Base-by-base conservation (phyloP, 2,329 filamentous ascomycete genomes). In the Nothophoma quercina region DNA sequence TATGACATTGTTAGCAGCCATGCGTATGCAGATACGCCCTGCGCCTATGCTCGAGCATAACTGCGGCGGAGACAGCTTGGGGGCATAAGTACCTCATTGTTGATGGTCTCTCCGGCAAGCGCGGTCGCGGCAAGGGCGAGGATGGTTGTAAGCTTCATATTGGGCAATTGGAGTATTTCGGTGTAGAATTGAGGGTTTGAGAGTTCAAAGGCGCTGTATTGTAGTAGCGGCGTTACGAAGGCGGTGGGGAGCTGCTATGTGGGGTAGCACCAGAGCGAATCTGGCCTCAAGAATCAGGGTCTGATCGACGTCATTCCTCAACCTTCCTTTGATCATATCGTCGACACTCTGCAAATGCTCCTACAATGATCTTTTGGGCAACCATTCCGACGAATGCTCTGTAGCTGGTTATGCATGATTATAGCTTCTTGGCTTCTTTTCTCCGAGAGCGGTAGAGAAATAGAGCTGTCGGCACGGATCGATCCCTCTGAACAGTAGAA, bases 101-200 rank as follows among this genome's bases (percentile, higher is more conserved):
- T 71, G 60, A 71, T 68, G 50, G 65, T 64, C 32, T 68, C 60
- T 45, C 44, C 45, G 25, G 65, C 67, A 32, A 68, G 38, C 22
- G 76, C 77, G 53, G 76, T 72, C 41, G 84, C 81, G 58, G 85
- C 77, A 55, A 83, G 66, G 51, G 79, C 71, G 62, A 79, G 70
- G 56, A 84, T 65, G 58, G 78, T 62, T 49, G 78, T 67, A 50
- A 78, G 58, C 67, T 76, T 79, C 80, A 82, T 82, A 6, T 33
- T 67, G 51, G 12, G n/a, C n/a, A 32, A 39, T 53, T 48, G 43
- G 10, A 18, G 43, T 28, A 22, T 53, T 43, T 44, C 7, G 28
- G 38, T 48, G 28, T 34, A 43, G 38, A 39, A 44, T 48, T 34
- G 50, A 13, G 23, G 21, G 32, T 38, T 29, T 23, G 50, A 16